Percentiles rank a stretch among this genome's conserved stretches.
phyloP scores from a whole-genome alignment of 2,329 filamentous ascomycete genomes.

The Coccinonectria pachysandricola region DNA sequence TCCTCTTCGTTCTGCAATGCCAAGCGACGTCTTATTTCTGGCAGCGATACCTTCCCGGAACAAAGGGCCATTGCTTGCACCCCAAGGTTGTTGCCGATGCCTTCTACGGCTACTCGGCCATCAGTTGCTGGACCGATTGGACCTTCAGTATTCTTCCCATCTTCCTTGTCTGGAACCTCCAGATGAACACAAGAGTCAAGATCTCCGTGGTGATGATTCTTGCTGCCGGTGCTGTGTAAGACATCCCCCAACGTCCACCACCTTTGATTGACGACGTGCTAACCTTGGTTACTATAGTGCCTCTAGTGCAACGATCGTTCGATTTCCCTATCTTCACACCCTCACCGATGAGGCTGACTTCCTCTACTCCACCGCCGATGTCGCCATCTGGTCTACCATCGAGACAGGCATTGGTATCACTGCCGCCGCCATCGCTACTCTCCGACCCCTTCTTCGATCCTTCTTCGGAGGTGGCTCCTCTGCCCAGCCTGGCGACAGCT shows the following conservation, averaged over 20 bases:
- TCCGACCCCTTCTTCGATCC: conserved; percentile 25
- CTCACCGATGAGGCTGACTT: conserved; percentile 29
- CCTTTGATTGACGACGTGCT: not conserved
- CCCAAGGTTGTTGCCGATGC: conserved; percentile 16
- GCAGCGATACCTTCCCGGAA: conserved; percentile 16
- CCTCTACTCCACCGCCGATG: conserved; percentile 31
- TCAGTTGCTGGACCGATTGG: conserved; percentile 31
- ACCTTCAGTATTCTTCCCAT: conserved; percentile 29
- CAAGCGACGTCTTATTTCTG: conserved; percentile 29
- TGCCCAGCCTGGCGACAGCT: conserved; percentile 8
- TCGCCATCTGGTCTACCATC: conserved; percentile 36
- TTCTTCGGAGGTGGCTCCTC: conserved; percentile 9
- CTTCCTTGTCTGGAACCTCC: conserved; percentile 30
- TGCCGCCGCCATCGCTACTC: conserved; percentile 29
- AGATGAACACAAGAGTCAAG: conserved; percentile 29
- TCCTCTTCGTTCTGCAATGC: conserved; percentile 31
- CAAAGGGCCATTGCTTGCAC: conserved; percentile 23
- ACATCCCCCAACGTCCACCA: not conserved
- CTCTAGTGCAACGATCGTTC: conserved; percentile 33
- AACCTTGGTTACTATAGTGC: conserved; percentile 16
- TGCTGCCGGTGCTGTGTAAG: conserved; percentile 28
- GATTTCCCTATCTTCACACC: conserved; percentile 30
- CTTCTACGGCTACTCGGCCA: conserved; percentile 28
- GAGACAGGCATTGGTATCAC: conserved; percentile 33
- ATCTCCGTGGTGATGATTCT: conserved; percentile 23